These are phyloP conservation scores for Zygoascus tannicola DNA, from an alignment of 805 yeast species.

Conservation along the genomic window DNA sequence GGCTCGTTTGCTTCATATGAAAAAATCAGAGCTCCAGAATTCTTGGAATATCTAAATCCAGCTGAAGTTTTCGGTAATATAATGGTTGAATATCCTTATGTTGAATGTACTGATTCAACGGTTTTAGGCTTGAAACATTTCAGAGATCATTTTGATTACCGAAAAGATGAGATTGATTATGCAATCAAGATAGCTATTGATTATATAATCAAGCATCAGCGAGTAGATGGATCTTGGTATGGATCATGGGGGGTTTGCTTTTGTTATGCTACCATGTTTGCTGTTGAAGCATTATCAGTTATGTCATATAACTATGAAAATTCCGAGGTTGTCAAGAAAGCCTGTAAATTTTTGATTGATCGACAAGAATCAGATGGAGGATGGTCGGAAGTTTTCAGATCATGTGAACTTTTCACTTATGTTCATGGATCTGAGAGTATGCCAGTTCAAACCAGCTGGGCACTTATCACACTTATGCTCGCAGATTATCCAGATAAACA, in stretches of 20 bases:
- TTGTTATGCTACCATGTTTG: constrained; percentile 97
- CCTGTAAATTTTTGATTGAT: constrained; percentile 74
- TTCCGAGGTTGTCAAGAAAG: constrained; percentile 52
- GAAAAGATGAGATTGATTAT: constrained; percentile 50
- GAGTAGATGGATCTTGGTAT: constrained; percentile 88
- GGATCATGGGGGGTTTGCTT: constrained; percentile 98
- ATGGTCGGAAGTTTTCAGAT: constrained; percentile 93
- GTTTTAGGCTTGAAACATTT: constrained; percentile 83
- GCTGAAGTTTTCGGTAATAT: constrained; percentile 98
- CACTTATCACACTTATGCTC: constrained; percentile 64
- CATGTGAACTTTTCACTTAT: constrained; percentile 73
- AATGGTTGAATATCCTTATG: constrained; percentile 98
- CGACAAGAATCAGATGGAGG: constrained; percentile 88
- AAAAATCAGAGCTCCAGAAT: constrained; percentile 66
- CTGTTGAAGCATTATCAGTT: constrained; percentile 78
- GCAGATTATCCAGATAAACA: constrained; percentile 69
- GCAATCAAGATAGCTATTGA: constrained; percentile 67
- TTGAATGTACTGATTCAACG: constrained; percentile 94
- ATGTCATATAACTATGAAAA: constrained; percentile 56
- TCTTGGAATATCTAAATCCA: constrained; percentile 74
- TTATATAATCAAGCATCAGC: constrained; percentile 62
- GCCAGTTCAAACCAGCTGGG: constrained; percentile 93
- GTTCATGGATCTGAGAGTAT: constrained; percentile 54
- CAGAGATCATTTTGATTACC: constrained; percentile 54
- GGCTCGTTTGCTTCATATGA: constrained; percentile 95